Base-by-base conservation (phyloP, 23 red algal species). In the Agarophyton chilense region DNA sequence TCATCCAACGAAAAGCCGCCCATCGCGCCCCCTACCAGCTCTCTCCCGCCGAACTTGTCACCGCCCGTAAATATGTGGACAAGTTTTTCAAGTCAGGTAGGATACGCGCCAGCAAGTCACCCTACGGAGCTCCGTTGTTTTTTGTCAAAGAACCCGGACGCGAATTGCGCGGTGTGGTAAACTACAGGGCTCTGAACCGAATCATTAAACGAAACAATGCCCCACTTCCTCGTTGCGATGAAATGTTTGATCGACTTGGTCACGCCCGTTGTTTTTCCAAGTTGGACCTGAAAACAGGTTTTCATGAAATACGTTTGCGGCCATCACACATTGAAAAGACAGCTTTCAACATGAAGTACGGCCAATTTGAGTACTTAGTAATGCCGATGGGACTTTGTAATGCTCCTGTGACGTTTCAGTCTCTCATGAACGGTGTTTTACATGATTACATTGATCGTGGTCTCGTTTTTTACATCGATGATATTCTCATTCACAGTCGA, bases 351-450 rank as follows among this genome's bases (percentile, higher is more conserved):
- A 39, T 47, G 5, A 76, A 87, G 12, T 87, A 87, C 64, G 49
- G 64, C 10, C 83, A 75, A 40, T 87, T 87, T 56, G 42, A 87
- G 18, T 75, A 87, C 57, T 51, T 73, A 26, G 66, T 87, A 10
- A 73, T 87, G 83, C 45, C 65, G 4, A 76, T 76, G 41, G 45
- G 60, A 25, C 36, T 76, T 28, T 86, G 81, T 6, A 72, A 86
- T 40, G 38, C 55, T 0, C 81, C 81, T 0, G 63, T 31, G 9
- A 72, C 81, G 10, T 68, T 86, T 34, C 61, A 86, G 41, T 86
- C 34, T 18, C 33, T 86, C 0, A 68, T 51, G 81, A 84, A 84
- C 29, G 11, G 55, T 1, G 29, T 82, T 38, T 9, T 82, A 1
- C 33, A 45, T 62, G 78, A 71, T 0, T 67, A 33, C 33, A 86